Evolutionary conservation across 257 asterid species (phyloP), one percentile per base, ranked within the genome.

Genomic region (Jaltomata sinuosa): DNA sequence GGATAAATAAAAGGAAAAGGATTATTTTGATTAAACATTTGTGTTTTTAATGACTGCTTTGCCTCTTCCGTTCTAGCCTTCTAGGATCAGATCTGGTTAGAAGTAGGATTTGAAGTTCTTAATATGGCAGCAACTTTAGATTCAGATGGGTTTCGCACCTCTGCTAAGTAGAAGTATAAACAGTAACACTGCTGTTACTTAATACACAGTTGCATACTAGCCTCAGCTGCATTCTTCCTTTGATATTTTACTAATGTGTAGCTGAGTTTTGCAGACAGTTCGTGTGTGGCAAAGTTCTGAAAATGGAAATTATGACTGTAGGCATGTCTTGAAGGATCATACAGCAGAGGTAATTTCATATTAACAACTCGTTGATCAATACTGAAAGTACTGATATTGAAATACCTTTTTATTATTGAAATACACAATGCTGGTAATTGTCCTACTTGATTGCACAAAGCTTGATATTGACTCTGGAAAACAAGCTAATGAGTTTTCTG

Each of bases 211-310:
- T 77, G 72, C 42, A 64, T 64, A 15, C 40, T 64, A 64, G 42
- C 42, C 49, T 42, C 55, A n/a, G 55, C 47, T 34, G 59, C 68
- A 53, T 40, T 27, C 45, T 54, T 78, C 76, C 25, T 76, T 65
- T 55, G 12, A 71, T 85, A 31, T 86, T 25, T 67, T 79, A 55
- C 83, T 83, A 31, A 49, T 76, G 59, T 8, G 59, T 77, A 9
- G 19, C 40, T 77, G 82, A 2, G 27, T 50, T 84, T 79, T 92
- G 88, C 97, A 97, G 99, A 95, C 99, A 34, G 99, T 97, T 81
- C 99, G 99, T 38, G 87, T 97, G 81, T 97, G 99, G 99, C 92
- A 81, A 89, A 97, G 89, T 71, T 90, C 97, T 64, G 96, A 95
- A 85, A 87, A 91, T 85, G 97, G 96, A 83, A 89, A 87, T 83